Evolutionary conservation across 2,329 filamentous ascomycete genomes (phyloP).

Genomic region (Claviceps digitariae): DNA sequence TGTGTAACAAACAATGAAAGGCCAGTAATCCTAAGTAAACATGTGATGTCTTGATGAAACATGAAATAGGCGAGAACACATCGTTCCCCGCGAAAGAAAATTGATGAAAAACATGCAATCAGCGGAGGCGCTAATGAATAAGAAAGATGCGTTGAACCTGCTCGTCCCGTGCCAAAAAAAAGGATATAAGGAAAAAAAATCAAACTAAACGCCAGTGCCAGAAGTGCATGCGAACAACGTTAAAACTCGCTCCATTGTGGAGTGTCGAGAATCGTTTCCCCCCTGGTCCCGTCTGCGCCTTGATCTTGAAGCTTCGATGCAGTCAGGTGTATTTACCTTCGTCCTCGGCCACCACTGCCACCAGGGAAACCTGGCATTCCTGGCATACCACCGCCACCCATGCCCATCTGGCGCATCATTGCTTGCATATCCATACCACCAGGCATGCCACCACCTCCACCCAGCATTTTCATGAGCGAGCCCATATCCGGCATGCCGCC

Average conservation of each 20-base stretch:
- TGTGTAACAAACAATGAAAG: no score
- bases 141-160: not conserved
- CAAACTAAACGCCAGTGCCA: not conserved
- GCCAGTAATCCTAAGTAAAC: no score
- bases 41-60: no score
- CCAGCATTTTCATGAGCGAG: slow-evolving; percentile 84
- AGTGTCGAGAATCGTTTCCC: not conserved
- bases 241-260: no score
- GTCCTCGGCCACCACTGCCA: slow-evolving; percentile 18
- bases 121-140: not conserved
- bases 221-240: not conserved
- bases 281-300: no score
- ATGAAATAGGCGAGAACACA: not conserved
- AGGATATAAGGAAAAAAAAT: not conserved
- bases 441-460: slow-evolving; percentile 44
- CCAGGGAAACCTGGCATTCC: slow-evolving; percentile 10
- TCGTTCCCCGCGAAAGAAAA: no score
- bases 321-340: slow-evolving; percentile 10
- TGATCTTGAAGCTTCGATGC: not conserved
- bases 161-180: not conserved
- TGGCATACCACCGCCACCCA: slow-evolving; percentile 25
- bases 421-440: slow-evolving; percentile 65
- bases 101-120: not conserved
- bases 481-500: slow-evolving; percentile 70
- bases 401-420: slow-evolving; percentile 63